Evolutionary conservation across 2,329 filamentous ascomycete species (phyloP), one percentile per base, ranked within the genome.

Genomic region (Aspergillus sp.): DNA sequence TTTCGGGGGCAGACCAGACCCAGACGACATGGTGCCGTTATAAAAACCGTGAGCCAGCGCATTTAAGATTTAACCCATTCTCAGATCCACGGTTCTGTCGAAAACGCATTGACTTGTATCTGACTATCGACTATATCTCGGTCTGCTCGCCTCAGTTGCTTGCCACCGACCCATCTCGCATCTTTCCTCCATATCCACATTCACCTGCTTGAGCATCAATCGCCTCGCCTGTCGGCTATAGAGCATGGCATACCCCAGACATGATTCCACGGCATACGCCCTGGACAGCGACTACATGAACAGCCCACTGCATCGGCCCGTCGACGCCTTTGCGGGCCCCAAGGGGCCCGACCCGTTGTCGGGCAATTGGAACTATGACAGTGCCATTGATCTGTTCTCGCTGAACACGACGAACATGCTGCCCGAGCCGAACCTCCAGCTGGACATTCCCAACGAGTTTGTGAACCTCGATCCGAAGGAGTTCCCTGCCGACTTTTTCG

Each of bases 331-430:
- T 51, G 10, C 50, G 13, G 50, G 36, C 25, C 45, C 54, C 47
- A 56, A 56, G 41, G 54, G 54, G 10, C 64, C 69, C 17, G 69
- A 73, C 49, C 69, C 68, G 19, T 45, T 69, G 16, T 62, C 69
- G 23, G 69, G 67, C 58, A 68, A 70, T 52, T 71, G 68, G 68
- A 64, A 58, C 55, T 71, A 70, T 46, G 67, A 70, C 53, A 68
- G 58, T 45, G 62, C 66, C 19, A 67, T 70, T 48, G 67, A 70
- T 50, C 58, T 71, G 13, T 70, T 70, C 55, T 61, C 66, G 17
- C 46, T 69, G 42, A 66, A 68, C 50, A 61, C 67, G 21, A 42
- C 40, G 9, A 29, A 6, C 10, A 59, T 64, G 47, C 59, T 69
- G 29, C 67, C 67, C 45, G 64, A 70, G 46, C 51, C 64, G 9